Evolutionary conservation across 306 rosid genomes (phyloP).

Genomic region (Quercus robur): DNA sequence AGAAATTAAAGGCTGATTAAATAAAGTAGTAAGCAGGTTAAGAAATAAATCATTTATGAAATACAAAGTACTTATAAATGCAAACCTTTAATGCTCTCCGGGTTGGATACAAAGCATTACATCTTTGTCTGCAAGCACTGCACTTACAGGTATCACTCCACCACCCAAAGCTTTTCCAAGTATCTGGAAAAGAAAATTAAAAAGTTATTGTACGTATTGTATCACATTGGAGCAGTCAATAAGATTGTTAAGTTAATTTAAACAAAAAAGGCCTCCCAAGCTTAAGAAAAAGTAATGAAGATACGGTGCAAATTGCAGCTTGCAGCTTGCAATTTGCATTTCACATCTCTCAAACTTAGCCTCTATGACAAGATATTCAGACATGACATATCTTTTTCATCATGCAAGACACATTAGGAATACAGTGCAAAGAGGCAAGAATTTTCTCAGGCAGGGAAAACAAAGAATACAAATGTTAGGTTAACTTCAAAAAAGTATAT

Average conservation of each 20-base stretch:
- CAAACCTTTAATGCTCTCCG: constrained; percentile 97
- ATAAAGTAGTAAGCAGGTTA: constrained; percentile 6
- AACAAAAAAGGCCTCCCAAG: neutral
- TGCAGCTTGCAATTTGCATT: neutral
- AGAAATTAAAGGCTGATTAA: neutral
- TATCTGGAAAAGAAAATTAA: constrained; percentile 37
- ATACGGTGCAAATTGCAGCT: neutral
- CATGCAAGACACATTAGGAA: neutral
- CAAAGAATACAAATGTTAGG: neutral
- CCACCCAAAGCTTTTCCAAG: constrained; percentile 97
- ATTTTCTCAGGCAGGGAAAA: neutral
- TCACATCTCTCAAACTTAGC: neutral
- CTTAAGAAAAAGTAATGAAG: neutral
- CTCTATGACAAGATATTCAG: constrained; percentile 4
- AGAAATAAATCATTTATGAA: constrained; percentile 1
- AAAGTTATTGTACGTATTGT: neutral
- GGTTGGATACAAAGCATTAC: constrained; percentile 93
- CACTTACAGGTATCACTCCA: constrained; percentile 93
- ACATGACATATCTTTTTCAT: neutral
- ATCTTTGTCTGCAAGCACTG: constrained; percentile 93
- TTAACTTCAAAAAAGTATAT: neutral
- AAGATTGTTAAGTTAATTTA: neutral
- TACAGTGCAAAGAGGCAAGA: neutral
- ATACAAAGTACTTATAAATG: constrained; percentile 8
- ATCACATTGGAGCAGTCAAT: neutral